These are phyloP conservation scores for Xylaria sp. DNA, from an alignment of 2,329 filamentous ascomycete species.

Conservation along the genomic window DNA sequence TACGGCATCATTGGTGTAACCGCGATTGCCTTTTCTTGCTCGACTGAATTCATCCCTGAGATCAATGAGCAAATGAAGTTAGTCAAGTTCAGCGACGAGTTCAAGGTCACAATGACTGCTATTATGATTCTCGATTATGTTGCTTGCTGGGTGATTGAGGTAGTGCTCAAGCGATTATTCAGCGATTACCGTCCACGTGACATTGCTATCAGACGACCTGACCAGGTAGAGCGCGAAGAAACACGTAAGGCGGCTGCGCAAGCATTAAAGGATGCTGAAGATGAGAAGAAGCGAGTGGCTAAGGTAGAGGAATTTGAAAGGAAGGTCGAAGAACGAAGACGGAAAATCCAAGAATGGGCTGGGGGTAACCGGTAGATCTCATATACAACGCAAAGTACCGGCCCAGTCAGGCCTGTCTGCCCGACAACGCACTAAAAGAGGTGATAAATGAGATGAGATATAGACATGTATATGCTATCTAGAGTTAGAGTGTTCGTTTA, in stretches of 20 bases:
- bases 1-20: conserved; percentile 93
- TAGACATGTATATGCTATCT: conserved; percentile 31
- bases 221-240: conserved; percentile 84
- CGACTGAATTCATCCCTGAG: conserved; percentile 94
- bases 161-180: conserved; percentile 84
- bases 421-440: not conserved
- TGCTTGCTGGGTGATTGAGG: conserved; percentile 89
- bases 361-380: conserved; percentile 45
- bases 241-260: conserved; percentile 72
- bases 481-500: conserved; percentile 26
- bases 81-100: conserved; percentile 88
- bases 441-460: conserved; percentile 8
- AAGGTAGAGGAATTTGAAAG: conserved; percentile 71
- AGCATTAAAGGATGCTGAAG: conserved; percentile 60
- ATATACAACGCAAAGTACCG: not conserved
- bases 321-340: conserved; percentile 63
- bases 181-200: conserved; percentile 94
- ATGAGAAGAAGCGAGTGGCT: conserved; percentile 63
- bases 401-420: not conserved
- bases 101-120: conserved; percentile 85
- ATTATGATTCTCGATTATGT: conserved; percentile 90
- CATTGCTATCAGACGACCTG: conserved; percentile 85
- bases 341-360: conserved; percentile 61
- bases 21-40: conserved; percentile 90
- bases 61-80: conserved; percentile 93